Percentiles rank a stretch among this genome's conserved stretches.
phyloP scores from a whole-genome alignment of 2,329 filamentous ascomycete genomes.

The Venturia asperata region DNA sequence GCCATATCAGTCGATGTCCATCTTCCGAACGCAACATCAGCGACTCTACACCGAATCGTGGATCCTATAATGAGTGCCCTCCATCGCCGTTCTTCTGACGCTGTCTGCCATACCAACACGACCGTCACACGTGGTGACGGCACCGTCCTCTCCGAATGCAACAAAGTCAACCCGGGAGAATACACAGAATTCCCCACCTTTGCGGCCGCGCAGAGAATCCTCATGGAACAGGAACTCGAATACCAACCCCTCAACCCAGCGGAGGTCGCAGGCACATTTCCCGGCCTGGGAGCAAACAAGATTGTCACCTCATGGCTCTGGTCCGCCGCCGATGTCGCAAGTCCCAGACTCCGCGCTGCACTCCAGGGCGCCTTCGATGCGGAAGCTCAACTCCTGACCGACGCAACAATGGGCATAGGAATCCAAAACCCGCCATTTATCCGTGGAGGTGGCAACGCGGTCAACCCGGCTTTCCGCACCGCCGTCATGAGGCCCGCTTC shows the following conservation, averaged over 20 bases:
- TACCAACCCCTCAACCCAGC: background rate
- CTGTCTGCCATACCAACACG: background rate
- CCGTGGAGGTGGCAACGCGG: constrained; percentile 20
- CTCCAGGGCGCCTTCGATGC: constrained; percentile 16
- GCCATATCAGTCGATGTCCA: background rate
- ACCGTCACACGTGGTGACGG: background rate
- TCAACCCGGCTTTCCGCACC: constrained; percentile 23
- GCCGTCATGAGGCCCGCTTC: constrained; percentile 22
- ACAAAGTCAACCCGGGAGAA: background rate
- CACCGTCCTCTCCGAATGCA: background rate
- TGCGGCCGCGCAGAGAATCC: constrained; percentile 1
- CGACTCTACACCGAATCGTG: background rate
- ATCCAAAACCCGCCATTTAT: constrained; percentile 15
- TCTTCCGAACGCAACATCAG: constrained; percentile 10
- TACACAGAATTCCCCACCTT: constrained; percentile 15
- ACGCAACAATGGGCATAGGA: constrained; percentile 15
- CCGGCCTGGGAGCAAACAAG: constrained; percentile 15
- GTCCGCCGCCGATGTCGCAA: constrained; percentile 12
- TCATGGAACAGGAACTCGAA: background rate
- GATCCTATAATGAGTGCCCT: constrained; percentile 12
- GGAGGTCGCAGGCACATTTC: background rate
- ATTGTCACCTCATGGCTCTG: constrained; percentile 16
- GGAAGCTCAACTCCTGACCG: background rate
- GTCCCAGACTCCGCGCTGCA: constrained; percentile 11
- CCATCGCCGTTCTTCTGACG: background rate